phyloP scores from a whole-genome alignment of 2,329 filamentous ascomycete genomes.

The Neocucurbitaria cava region DNA sequence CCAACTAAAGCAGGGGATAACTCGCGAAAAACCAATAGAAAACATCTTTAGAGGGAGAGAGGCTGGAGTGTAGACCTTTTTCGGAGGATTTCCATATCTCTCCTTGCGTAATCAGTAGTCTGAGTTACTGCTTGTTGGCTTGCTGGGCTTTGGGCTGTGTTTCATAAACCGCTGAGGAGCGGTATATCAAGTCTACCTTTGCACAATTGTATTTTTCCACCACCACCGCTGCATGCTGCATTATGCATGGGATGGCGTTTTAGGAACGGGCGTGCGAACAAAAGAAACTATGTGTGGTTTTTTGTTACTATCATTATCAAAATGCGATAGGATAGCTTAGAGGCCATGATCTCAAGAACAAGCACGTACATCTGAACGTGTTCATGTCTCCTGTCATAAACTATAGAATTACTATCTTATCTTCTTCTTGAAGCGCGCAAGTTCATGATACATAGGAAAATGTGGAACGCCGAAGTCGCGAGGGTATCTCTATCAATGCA shows the following conservation, averaged over 20 bases:
- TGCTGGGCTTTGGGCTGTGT: neutral
- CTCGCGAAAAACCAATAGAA: conserved; percentile 9
- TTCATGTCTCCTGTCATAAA: too few relatives aligned
- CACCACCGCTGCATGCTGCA: conserved; percentile 8
- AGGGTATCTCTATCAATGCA: too few relatives aligned
- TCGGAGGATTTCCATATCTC: neutral
- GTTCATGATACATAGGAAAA: too few relatives aligned
- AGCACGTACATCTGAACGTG: too few relatives aligned
- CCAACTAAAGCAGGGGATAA: neutral
- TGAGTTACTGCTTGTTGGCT: neutral
- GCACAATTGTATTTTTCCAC: too few relatives aligned
- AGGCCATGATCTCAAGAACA: too few relatives aligned
- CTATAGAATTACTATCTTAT: too few relatives aligned
- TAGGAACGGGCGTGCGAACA: neutral
- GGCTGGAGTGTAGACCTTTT: neutral
- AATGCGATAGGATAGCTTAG: too few relatives aligned
- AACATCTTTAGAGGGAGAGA: conserved; percentile 5
- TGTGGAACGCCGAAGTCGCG: too few relatives aligned
- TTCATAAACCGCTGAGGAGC: conserved; percentile 24
- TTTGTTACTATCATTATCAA: too few relatives aligned
- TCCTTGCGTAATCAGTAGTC: neutral
- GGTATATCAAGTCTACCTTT: conserved; percentile 28
- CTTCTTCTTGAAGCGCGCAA: too few relatives aligned
- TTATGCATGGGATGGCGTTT: conserved; percentile 19
- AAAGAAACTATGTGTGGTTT: neutral